Evolutionary conservation across 495 filamentous ascomycete species (phyloP).

Genomic region (Penicillium waksmanii): DNA sequence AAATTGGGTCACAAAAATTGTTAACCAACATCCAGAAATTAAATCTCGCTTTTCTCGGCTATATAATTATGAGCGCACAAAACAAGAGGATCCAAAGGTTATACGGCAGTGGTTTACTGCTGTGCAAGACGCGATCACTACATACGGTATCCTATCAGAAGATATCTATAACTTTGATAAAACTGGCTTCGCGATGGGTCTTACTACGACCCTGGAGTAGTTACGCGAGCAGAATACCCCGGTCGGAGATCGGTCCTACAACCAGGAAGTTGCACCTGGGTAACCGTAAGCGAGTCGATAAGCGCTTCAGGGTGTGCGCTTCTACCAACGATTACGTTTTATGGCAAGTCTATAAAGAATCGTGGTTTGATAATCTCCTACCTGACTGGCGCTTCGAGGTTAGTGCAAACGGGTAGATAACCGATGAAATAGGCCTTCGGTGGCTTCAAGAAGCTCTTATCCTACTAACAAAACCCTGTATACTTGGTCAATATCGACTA

Average conservation of each 20-base stretch:
- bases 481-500: slow-evolving; percentile 19
- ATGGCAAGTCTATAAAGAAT: slow-evolving; percentile 1
- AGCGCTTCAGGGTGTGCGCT: slow-evolving; percentile 9
- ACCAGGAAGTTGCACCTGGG: background rate
- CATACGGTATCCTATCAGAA: background rate
- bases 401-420: background rate
- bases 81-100: background rate
- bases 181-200: background rate
- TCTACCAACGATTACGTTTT: slow-evolving; percentile 4
- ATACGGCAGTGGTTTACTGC: background rate
- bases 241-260: slow-evolving; percentile 1
- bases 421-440: background rate
- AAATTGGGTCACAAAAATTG: background rate
- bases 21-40: background rate
- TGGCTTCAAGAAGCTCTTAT: slow-evolving; percentile 5
- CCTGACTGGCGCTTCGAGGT: slow-evolving; percentile 20
- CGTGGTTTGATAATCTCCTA: slow-evolving; percentile 9
- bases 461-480: background rate
- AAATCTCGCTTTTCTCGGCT: background rate
- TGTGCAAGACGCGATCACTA: background rate
- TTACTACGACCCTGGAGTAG: background rate
- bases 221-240: background rate
- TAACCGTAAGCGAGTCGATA: slow-evolving; percentile 9
- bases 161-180: slow-evolving; percentile 4
- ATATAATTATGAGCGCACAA: background rate